Base-by-base conservation (phyloP, 2,329 filamentous ascomycete genomes). In the Colletotrichum incanum region DNA sequence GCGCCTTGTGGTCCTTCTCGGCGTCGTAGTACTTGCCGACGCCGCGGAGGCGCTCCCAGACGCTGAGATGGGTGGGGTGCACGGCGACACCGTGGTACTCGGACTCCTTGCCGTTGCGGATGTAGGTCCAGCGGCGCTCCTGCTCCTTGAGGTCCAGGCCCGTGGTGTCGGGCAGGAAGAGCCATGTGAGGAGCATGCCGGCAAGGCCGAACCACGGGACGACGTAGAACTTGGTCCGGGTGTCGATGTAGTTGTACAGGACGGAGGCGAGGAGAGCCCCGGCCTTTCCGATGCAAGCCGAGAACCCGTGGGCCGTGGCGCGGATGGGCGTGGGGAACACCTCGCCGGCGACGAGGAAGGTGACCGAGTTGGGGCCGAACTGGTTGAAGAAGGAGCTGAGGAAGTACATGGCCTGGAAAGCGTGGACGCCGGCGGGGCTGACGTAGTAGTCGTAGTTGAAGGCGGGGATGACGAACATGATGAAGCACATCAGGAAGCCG, bases 331-430 rank as follows among this genome's bases (percentile, higher is more conserved):
- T 98, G 12, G 96, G 96, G 88, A 94, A 98, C n/a, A 98, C 94
- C 82, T 98, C 96, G 54, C 94, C 96, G 54, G 96, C 96, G 45
- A 97, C 94, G 76, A 98, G 90, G 93, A 98, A 98, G 74, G 95
- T 98, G 78, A 98, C 95, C 58, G 91, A 93, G 89, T 98, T 98
- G 83, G 96, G 96, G 16, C 96, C 96, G 79, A 98, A 98, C 82
- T 98, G 96, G 89, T 98, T 98, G 92, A 98, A 98, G 88, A 98
- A 98, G 31, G 94, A 97, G 9, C 94, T 97, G 77, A 98, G 83
- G 86, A 98, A 98, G 89, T 98, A 98, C 94, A 98, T 98, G 80
- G 95, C 91, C 86, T 98, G 95, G 92, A 98, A 98, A n/a, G 88
- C 86, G 79, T 94, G 91, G 81, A 98, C 93, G 77, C 94, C 90